Evolutionary conservation across 169 alveolate genomes (phyloP), one percentile per base, ranked within the genome.

Genomic region (Eimeria falciformis): DNA sequence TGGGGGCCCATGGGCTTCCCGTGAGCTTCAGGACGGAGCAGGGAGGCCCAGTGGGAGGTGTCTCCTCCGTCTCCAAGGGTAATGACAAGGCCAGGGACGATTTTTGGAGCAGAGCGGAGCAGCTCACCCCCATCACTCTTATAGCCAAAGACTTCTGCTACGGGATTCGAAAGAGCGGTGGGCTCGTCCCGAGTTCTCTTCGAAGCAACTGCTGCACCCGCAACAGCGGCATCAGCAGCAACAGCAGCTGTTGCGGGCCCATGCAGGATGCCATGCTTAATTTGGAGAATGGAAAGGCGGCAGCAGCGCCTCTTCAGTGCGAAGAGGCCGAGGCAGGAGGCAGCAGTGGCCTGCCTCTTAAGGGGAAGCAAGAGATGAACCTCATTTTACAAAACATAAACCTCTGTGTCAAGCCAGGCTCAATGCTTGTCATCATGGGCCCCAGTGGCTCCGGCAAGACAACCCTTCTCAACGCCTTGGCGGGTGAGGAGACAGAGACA

Each of bases 381-480:
- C 18, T 37, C 21, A 92, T 92, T 66, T 78, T 92, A 18, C 33
- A 69, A 3, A 83, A 77, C 56, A 83, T 92, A 3, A 47, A 68
- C 40, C 53, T 82, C 50, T 81, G 62, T 53, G 94, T 85, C 18
- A 37, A 23, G 21, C 92, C 92, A 17, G 94, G 94, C 53, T 86
- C 87, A 23, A 53, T 93, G 87, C 91, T 95, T 4, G 95, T 95
- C 11, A 95, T 96, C 23, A 81, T 96, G 93, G 97, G 97, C 37
- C 96, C 97, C 55, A 89, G 96, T 79, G 99, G 99, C 45, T 96
- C 98, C 25, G 99, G 99, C 23, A 98, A 98, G 94, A 97, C 99
- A 11, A 97, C 99, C 2, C 92, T 98, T 45, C 94, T 98, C 91
- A 97, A 97, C 86, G 93, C 95, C 43, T 79, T 97, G 17, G 95